Percentiles rank a stretch among this genome's conserved stretches.
These are phyloP conservation scores for Nakaseomyces kungkrabaensis DNA, from an alignment of 1,139 yeast genomes.

Conservation along the genomic window DNA sequence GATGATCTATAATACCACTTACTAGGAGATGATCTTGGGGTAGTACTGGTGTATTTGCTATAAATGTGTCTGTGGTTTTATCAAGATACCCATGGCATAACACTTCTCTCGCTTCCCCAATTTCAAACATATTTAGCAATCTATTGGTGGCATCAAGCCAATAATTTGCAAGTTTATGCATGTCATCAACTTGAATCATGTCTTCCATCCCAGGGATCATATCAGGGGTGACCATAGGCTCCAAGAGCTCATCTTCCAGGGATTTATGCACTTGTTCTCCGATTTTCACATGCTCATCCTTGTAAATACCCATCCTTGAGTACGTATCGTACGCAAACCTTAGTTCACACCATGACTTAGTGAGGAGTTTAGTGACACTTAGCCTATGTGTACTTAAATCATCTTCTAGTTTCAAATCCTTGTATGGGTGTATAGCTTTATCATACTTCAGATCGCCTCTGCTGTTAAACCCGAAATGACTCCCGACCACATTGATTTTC, in stretches of 20 bases:
- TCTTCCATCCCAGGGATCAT: conserved; percentile 8
- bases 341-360: conserved; percentile 46
- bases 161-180: conserved; percentile 26
- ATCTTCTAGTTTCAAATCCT: conserved; percentile 3
- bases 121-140: conserved; percentile 33
- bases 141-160: conserved; percentile 34
- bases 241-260: conserved; percentile 37
- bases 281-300: conserved; percentile 29
- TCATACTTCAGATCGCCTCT: background rate
- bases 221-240: conserved; percentile 9
- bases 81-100: conserved; percentile 46
- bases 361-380: conserved; percentile 38
- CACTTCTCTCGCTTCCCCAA: conserved; percentile 52
- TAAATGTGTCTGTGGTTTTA: conserved; percentile 19
- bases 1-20: conserved; percentile 55
- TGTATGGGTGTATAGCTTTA: conserved; percentile 3
- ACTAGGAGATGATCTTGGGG: conserved; percentile 32
- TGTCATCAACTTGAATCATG: conserved; percentile 7
- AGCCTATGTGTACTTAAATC: conserved; percentile 12
- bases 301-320: conserved; percentile 30
- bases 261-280: conserved; percentile 37
- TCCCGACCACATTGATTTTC: background rate
- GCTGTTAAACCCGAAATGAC: background rate
- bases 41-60: background rate
- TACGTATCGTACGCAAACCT: conserved; percentile 37